These are phyloP conservation scores for Drechmeria coniospora DNA, from an alignment of 2,329 filamentous ascomycete genomes.

Conservation along the genomic window DNA sequence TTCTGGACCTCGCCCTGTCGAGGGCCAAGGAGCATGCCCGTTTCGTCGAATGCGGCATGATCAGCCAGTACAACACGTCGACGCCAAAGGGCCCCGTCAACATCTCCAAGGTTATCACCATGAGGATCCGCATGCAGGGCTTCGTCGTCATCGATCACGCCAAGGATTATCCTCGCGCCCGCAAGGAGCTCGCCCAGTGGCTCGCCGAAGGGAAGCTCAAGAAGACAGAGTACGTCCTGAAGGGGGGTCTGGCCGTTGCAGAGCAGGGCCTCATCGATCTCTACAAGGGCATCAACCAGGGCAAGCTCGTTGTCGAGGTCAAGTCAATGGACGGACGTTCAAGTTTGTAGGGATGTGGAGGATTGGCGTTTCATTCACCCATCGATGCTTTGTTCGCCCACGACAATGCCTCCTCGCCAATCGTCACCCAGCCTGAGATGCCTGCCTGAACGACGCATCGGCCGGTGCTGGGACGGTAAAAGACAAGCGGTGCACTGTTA, in stretches of 20 bases:
- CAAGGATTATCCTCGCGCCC: constrained; percentile 39
- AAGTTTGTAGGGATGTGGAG: no score
- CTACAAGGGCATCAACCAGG: constrained; percentile 55
- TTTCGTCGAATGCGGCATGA: constrained; percentile 57
- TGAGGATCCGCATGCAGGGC: constrained; percentile 48
- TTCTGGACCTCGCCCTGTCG: constrained; percentile 48
- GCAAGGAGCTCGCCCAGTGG: constrained; percentile 49
- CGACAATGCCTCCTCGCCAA: no score
- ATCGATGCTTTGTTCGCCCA: no score
- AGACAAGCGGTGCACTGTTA: no score
- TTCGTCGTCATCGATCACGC: constrained; percentile 60
- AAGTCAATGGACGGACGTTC: no score
- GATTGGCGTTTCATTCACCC: no score
- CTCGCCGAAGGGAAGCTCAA: constrained; percentile 57
- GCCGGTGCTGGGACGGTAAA: no score
- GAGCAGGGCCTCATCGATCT: constrained; percentile 48
- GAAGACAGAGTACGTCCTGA: constrained; percentile 54
- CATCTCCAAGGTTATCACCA: constrained; percentile 33
- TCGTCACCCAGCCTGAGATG: no score
- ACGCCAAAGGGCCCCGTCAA: constrained; percentile 41
- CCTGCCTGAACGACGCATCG: no score
- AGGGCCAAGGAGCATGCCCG: constrained; percentile 47
- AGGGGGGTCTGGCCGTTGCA: constrained; percentile 49
- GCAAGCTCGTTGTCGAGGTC: constrained; percentile 45
- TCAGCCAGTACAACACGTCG: constrained; percentile 51